Base-by-base conservation (phyloP, 108 stramenopile species). In the Fragilaria crotonensis region DNA sequence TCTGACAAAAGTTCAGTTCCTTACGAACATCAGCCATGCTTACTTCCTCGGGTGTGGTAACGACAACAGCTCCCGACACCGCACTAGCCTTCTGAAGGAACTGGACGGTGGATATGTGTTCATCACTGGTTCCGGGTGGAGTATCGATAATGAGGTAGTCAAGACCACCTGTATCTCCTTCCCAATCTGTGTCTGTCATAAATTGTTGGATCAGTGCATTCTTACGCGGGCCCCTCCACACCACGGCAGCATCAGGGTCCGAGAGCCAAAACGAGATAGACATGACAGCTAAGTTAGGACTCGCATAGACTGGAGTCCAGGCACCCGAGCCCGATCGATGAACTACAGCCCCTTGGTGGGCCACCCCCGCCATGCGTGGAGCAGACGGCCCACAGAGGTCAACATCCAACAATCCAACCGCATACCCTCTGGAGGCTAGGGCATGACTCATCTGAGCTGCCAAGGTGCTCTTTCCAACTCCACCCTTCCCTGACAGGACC, bases 181-280 rank as follows among this genome's bases (percentile, higher is more conserved):
- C 82, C 89, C 93, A 92, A 71, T 83, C 82, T 0, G 93, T 89
- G 53, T 95, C 85, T 4, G 96, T 97, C 48, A 99, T 71, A 64
- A 99, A 99, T 70, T 98, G 97, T 73, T 96, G 94, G 73, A 99
- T 99, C 21, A 99, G 78, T 11, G 95, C 97, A 66, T 98, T 99
- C 76, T 99, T 99, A 30, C 97, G 70, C 7, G 99, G 99, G 14
- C 97, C 99, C 45, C 99, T 64, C 99, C 99, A 99, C 4, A 99
- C 96, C 7, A 99, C 95, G 5, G 99, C 99, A 20, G 84, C 82
- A 73, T 97, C 94, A 2, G 50, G 55, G 51, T 92, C 81, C 44
- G 91, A 94, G 25, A 99, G 77, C 66, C 98, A 75, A 67, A 99
- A 99, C 2, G 93, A 92, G 59, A 98, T 97, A 7, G 87, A 89